These are phyloP conservation scores for Chlorella sp. DNA, from an alignment of 139 green algal genomes.

Conservation along the genomic window DNA sequence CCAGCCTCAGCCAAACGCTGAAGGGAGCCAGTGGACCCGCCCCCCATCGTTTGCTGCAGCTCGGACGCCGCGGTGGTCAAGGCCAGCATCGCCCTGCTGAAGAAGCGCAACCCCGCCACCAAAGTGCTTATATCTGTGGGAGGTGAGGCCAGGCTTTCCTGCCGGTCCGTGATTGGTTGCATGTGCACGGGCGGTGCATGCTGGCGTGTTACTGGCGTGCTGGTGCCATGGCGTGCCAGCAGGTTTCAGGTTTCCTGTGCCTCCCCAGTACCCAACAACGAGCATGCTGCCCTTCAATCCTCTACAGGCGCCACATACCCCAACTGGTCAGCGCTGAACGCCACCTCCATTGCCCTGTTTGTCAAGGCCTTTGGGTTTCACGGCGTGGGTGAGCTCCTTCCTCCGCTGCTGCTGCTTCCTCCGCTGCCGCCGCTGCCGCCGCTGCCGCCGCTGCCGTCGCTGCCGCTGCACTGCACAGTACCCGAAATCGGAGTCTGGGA, in stretches of 20 bases:
- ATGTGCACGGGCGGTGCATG: too few species aligned
- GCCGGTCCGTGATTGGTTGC: too few species aligned
- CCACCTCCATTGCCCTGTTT: slow-evolving; percentile 43
- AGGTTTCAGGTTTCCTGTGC: too few species aligned
- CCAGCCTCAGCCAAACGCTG: too few species aligned
- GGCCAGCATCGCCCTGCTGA: slow-evolving; percentile 46
- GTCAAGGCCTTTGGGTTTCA: slow-evolving; percentile 51
- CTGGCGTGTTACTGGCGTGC: too few species aligned
- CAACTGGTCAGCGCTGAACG: slow-evolving; percentile 40
- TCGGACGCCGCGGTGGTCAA: slow-evolving; percentile 34
- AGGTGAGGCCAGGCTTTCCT: background rate
- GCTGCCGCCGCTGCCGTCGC: too few species aligned
- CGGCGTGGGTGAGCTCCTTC: slow-evolving; percentile 42
- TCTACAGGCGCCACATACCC: slow-evolving; percentile 45
- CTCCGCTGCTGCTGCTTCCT: background rate
- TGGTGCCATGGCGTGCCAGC: too few species aligned
- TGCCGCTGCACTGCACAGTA: too few species aligned
- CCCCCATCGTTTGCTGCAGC: background rate
- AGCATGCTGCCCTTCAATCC: too few species aligned
- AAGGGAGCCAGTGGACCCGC: too few species aligned
- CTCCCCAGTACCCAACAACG: too few species aligned
- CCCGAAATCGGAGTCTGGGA: too few species aligned
- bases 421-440: background rate
- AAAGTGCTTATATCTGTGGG: slow-evolving; percentile 38
- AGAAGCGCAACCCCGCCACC: slow-evolving; percentile 43